These are phyloP conservation scores for Leucaena leucocephala DNA, from an alignment of 306 rosid genomes.

Conservation along the genomic window DNA sequence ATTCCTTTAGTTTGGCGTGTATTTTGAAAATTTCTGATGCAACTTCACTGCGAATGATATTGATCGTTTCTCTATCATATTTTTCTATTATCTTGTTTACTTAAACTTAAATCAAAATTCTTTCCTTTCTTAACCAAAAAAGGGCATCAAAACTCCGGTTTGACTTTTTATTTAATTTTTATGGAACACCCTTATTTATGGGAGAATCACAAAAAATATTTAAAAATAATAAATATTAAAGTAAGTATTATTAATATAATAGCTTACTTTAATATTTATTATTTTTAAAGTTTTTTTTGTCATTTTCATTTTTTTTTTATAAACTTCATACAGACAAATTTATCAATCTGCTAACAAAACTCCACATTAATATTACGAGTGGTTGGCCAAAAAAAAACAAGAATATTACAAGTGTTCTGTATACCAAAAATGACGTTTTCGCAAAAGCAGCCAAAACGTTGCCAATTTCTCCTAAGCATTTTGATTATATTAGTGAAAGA, in stretches of 20 bases:
- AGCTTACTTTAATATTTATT: too few relatives aligned
- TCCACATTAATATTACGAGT: not conserved
- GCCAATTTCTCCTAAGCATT: not conserved
- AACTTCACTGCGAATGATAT: not conserved
- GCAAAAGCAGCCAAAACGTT: not conserved
- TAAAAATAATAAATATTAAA: too few relatives aligned
- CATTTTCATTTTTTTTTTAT: too few relatives aligned
- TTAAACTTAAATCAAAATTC: too few relatives aligned
- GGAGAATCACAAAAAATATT: too few relatives aligned
- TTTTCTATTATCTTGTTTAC: not conserved
- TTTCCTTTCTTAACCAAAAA: too few relatives aligned
- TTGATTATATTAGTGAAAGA: not conserved
- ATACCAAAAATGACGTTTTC: not conserved
- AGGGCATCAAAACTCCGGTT: too few relatives aligned
- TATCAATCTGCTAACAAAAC: not conserved
- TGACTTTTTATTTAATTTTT: too few relatives aligned
- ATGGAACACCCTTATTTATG: too few relatives aligned
- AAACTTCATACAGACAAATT: not conserved
- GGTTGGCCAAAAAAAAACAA: not conserved
- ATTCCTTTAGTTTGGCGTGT: not conserved
- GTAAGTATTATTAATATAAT: too few relatives aligned
- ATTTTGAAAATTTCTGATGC: not conserved
- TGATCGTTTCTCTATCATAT: not conserved
- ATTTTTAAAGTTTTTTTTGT: too few relatives aligned
- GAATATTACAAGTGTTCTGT: not conserved